Conservation (phyloP, 164 flowering plant genomes). For the Sextonia rubra region DNA sequence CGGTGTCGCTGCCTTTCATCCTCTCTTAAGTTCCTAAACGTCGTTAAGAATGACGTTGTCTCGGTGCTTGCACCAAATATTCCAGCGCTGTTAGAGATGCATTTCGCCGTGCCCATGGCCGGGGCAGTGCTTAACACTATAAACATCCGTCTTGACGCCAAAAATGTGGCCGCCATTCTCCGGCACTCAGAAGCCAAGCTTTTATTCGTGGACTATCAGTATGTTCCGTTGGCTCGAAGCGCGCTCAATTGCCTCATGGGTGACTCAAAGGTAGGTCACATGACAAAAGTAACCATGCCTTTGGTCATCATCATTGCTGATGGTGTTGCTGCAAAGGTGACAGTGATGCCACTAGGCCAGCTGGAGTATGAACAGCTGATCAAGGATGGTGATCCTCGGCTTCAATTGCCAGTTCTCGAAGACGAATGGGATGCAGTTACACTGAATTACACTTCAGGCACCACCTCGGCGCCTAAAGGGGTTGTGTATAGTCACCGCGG, state of each 20-base stretch:
- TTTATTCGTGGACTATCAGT: slow-evolving; percentile 65
- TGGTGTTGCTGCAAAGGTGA: slow-evolving; percentile 33
- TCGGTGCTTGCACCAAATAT: slow-evolving; percentile 87
- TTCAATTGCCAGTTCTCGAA: slow-evolving; percentile 9
- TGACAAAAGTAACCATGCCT: slow-evolving; percentile 21
- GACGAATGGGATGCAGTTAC: slow-evolving; percentile 86
- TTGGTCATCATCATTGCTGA: slow-evolving; percentile 67
- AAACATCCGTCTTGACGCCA: slow-evolving; percentile 70
- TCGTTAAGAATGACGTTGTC: not conserved
- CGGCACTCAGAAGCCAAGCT: slow-evolving; percentile 75
- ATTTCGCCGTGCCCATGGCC: slow-evolving; percentile 94
- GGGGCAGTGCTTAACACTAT: slow-evolving; percentile 81
- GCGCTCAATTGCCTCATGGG: slow-evolving; percentile 29
- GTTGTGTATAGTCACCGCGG: slow-evolving; percentile 90
- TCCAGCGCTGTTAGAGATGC: slow-evolving; percentile 91
- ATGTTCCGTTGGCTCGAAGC: slow-evolving; percentile 38
- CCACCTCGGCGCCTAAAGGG: slow-evolving; percentile 86
- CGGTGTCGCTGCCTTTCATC: slow-evolving; percentile 33
- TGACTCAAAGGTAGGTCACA: not conserved
- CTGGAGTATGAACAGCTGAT: slow-evolving; percentile 72
- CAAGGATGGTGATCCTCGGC: slow-evolving; percentile 34
- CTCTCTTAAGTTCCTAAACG: slow-evolving; percentile 12
- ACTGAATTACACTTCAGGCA: slow-evolving; percentile 87
- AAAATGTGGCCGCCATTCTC: slow-evolving; percentile 58
- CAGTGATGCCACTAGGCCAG: slow-evolving; percentile 43